These are phyloP conservation scores for Chloris gayana DNA, from an alignment of 176 grass and related monocot species.

Conservation along the genomic window DNA sequence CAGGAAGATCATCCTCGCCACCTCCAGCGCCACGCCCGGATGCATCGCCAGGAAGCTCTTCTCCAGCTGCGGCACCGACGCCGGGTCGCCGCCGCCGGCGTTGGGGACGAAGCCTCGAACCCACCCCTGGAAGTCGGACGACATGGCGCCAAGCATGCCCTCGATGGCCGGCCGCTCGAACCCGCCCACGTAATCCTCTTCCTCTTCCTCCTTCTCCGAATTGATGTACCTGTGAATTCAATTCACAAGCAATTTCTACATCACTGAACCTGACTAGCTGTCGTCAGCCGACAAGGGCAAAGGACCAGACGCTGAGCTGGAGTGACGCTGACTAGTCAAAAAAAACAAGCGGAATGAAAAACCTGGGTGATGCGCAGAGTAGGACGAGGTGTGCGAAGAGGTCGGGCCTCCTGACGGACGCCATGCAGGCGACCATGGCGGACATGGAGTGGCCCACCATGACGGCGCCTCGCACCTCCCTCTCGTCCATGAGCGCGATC, in stretches of 20 bases:
- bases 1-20: constrained; percentile 71
- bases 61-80: neutral
- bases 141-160: constrained; percentile 49
- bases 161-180: constrained; percentile 53
- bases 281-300: no score
- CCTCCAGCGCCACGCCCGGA: constrained; percentile 41
- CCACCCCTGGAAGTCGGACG: constrained; percentile 58
- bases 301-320: no score
- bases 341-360: no score
- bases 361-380: constrained; percentile 76
- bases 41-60: constrained; percentile 64
- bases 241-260: no score
- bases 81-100: constrained; percentile 36
- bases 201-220: constrained; percentile 48
- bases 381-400: constrained; percentile 79
- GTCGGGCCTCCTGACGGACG: constrained; percentile 56
- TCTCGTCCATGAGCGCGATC: constrained; percentile 60
- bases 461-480: constrained; percentile 36
- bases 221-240: constrained; percentile 58
- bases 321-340: no score
- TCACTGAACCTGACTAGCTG: no score
- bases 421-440: constrained; percentile 74
- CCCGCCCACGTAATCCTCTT: constrained; percentile 71
- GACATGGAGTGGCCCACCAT: constrained; percentile 77
- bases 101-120: constrained; percentile 44